Evolutionary conservation across 768 basidiomycete genomes (phyloP).

Genomic region (Termitomyces sp.): DNA sequence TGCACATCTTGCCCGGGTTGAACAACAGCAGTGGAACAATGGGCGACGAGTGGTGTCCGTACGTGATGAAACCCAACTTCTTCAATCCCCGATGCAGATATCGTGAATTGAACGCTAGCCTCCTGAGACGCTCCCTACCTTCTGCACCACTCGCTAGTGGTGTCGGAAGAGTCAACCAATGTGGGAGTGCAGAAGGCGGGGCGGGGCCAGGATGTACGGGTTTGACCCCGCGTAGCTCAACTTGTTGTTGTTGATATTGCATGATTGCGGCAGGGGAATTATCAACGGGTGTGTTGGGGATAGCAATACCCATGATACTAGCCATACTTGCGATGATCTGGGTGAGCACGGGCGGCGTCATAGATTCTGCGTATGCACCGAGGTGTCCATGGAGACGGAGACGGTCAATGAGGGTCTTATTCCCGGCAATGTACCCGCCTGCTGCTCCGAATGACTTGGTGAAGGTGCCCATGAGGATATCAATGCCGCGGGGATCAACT

Average conservation of each 20-base stretch:
- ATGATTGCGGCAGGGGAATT: conserved; percentile 21
- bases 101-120: conserved; percentile 92
- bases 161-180: conserved; percentile 75
- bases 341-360: conserved; percentile 85
- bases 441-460: conserved; percentile 93
- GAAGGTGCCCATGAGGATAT: conserved; percentile 98
- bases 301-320: conserved; percentile 87
- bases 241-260: conserved; percentile 7
- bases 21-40: conserved; percentile 91
- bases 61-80: conserved; percentile 96
- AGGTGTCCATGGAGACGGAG: conserved; percentile 80
- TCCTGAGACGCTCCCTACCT: conserved; percentile 73
- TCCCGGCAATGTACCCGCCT: conserved; percentile 92
- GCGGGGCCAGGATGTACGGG: conserved; percentile 64
- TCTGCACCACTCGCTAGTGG: conserved; percentile 77
- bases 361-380: conserved; percentile 83
- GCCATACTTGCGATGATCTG: conserved; percentile 92
- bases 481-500: conserved; percentile 73
- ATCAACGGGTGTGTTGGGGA: conserved; percentile 29
- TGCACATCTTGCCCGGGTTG: conserved; percentile 90
- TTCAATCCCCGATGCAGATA: conserved; percentile 84
- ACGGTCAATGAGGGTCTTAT: conserved; percentile 71
- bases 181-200: conserved; percentile 56
- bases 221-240: conserved; percentile 26
- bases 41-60: conserved; percentile 86